Evolutionary conservation across 2,329 filamentous ascomycete species (phyloP), one percentile per base, ranked within the genome.

Genomic region (Cercospora janseana): DNA sequence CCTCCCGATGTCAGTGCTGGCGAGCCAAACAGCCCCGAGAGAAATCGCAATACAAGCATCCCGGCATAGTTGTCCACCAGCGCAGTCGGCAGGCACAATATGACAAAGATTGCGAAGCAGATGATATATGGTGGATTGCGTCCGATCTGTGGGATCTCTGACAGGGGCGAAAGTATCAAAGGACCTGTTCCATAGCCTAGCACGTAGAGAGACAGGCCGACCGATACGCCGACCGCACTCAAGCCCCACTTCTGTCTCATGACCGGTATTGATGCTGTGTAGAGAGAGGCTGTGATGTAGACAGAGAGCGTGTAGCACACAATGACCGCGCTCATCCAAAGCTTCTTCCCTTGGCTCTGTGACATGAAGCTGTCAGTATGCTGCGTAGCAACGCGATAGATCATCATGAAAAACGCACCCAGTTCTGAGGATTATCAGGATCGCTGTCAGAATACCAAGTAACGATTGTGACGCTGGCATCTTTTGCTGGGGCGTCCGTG

Each of bases 41-140:
- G 66, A 67, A 85, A 85, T 1, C 83, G 76, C 4, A 75, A 64
- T 1, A 84, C 79, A 61, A 88, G 50, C 60, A 63, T 52, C 0
- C 82, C 82, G 0, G 79, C 70, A 45, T 82, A 85, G 69, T 82
- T 85, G 35, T 78, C 68, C 3, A 81, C 80, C 0, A 87, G 65
- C 0, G 82, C 80, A 0, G 82, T 80, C 0, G 85, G 83, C 10
- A 88, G 76, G 4, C 78, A 80, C 9, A 88, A 67, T 53, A 87
- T 76, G 42, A 85, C 80, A 64, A 87, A 88, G 21, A 88, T 70
- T 51, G 79, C 78, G 70, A 88, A 84, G 7, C 83, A 84, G 57
- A 79, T 65, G 27, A 86, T 78, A 66, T 88, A 88, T 4, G 85
- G 78, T 0, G 80, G 79, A 59, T 83, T 87, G 5, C 85, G 75